Base-by-base conservation (phyloP, 2,329 filamentous ascomycete species). In the Aspergillus melleus region DNA sequence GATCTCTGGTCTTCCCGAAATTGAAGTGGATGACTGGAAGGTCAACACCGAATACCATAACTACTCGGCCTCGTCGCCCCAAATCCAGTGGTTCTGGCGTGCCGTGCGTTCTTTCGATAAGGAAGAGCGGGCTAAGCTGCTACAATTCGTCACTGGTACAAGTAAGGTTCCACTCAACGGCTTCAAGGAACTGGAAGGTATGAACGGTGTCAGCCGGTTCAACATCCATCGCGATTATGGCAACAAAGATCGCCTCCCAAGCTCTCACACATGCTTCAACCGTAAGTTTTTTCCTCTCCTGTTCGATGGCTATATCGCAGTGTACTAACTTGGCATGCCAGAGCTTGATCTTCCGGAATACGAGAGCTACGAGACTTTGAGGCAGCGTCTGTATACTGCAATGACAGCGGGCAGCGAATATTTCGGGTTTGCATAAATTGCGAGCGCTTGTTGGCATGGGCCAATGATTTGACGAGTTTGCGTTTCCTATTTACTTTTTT, bases 41-140 rank as follows among this genome's bases (percentile, higher is more conserved):
- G 92, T 91, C 79, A 96, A 97, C 78, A 96, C 94, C 2, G 96
- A 99, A 74, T 98, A 99, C 70, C 94, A 98, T 78, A 98, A 98
- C 77, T 99, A 99, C 80, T 92, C 87, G 4, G 89, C 91, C 32
- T 94, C 93, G 0, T 97, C 95, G 3, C 91, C 92, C 49, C 96
- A 99, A 75, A 96, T 99, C 61, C 93, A 98, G 76, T 99, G 95
- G 95, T 99, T 99, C 86, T 99, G 95, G 95, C 90, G 96, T 71
- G 95, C 95, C 26, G 88, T 99, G 49, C 89, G 95, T 69, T 96
- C 93, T 4, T 99, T 97, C 72, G 96, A 98, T 81, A 98, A 98
- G 80, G 96, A 99, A 80, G 96, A 99, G 79, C 91, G 92, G 61
- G 95, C 95, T 69, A 99, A 99, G 79, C 82, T 99, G 63, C 84